Conservation (phyloP, 2,329 filamentous ascomycete species). For the Xylariales sp. region DNA sequence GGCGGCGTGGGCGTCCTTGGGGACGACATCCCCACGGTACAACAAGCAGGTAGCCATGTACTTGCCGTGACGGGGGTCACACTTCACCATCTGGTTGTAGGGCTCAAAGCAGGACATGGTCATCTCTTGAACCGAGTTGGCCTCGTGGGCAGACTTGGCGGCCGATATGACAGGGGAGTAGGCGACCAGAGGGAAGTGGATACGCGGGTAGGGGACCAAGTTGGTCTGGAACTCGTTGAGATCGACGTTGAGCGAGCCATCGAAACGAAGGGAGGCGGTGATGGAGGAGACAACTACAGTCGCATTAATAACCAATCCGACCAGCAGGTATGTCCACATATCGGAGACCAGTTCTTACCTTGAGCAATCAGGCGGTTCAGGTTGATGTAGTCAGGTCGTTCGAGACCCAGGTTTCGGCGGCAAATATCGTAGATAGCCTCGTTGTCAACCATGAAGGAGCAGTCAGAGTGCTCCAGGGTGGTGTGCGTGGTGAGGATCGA, state of each 20-base stretch:
- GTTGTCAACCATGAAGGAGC: slow-evolving; percentile 99
- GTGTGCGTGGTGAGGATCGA: slow-evolving; percentile 98
- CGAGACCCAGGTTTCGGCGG: slow-evolving; percentile 93
- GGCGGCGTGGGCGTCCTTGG: slow-evolving; percentile 88
- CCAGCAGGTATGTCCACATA: too few relatives aligned
- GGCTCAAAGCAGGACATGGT: slow-evolving; percentile 99
- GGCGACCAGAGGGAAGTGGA: slow-evolving; percentile 97
- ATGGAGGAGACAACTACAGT: slow-evolving; percentile 93
- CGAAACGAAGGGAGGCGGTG: slow-evolving; percentile 96
- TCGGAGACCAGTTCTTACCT: slow-evolving; percentile 49
- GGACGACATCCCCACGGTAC: slow-evolving; percentile 97
- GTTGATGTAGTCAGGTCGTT: slow-evolving; percentile 98
- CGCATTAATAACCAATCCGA: too few relatives aligned
- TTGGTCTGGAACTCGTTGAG: slow-evolving; percentile 99
- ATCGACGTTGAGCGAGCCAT: slow-evolving; percentile 98
- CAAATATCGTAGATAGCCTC: slow-evolving; percentile 99
- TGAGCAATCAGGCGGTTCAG: slow-evolving; percentile 98
- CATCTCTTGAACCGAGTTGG: slow-evolving; percentile 97
- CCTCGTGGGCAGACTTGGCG: slow-evolving; percentile 93
- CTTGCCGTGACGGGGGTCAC: slow-evolving; percentile 96
- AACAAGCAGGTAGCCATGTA: slow-evolving; percentile 99
- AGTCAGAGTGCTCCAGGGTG: slow-evolving; percentile 98
- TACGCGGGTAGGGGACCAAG: slow-evolving; percentile 96
- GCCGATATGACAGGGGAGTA: slow-evolving; percentile 93
- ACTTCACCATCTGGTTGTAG: slow-evolving; percentile 99